A percentile compares a stretch with the other conserved stretches of the same genome.
These are phyloP conservation scores for Globisporangium cylindrosporum DNA, from an alignment of 352 stramenopile genomes.

Conservation along the genomic window DNA sequence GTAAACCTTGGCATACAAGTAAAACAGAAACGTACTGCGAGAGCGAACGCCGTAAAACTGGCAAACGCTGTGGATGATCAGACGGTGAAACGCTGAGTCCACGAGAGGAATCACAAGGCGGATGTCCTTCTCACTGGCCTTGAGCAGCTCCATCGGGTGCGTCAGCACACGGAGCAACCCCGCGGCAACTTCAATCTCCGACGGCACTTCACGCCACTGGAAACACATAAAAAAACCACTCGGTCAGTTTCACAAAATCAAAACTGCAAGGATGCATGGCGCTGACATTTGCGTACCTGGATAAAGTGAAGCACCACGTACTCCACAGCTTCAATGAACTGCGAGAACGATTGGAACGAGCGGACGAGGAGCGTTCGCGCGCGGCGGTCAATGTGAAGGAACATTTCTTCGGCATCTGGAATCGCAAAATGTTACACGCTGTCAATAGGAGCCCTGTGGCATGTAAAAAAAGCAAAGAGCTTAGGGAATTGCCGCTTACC, in stretches of 20 bases:
- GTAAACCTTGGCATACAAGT: not conserved
- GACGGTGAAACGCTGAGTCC: constrained; percentile 83
- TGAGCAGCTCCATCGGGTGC: constrained; percentile 60
- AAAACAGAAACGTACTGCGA: constrained; percentile 56
- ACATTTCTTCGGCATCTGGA: constrained; percentile 55
- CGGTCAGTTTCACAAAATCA: not conserved
- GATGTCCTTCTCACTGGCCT: constrained; percentile 58
- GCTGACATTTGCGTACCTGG: constrained; percentile 34
- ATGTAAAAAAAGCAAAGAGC: not conserved
- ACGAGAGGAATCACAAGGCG: constrained; percentile 70
- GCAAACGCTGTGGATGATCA: constrained; percentile 86
- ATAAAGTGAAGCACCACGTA: constrained; percentile 80
- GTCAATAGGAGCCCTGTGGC: not conserved
- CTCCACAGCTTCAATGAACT: constrained; percentile 79
- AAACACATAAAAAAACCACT: not conserved
- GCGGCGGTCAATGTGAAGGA: constrained; percentile 66
- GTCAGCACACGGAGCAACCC: constrained; percentile 57
- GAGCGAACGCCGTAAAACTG: constrained; percentile 87
- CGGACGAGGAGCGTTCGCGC: constrained; percentile 64
- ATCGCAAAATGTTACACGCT: not conserved
- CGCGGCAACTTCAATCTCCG: constrained; percentile 61
- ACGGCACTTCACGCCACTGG: constrained; percentile 76
- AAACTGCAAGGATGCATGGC: not conserved
- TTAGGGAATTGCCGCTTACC: constrained; percentile 27
- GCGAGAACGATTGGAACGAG: constrained; percentile 61